Evolutionary conservation across 768 basidiomycete species (phyloP), one percentile per base, ranked within the genome.

Genomic region (Psilocybe subaeruginosa): DNA sequence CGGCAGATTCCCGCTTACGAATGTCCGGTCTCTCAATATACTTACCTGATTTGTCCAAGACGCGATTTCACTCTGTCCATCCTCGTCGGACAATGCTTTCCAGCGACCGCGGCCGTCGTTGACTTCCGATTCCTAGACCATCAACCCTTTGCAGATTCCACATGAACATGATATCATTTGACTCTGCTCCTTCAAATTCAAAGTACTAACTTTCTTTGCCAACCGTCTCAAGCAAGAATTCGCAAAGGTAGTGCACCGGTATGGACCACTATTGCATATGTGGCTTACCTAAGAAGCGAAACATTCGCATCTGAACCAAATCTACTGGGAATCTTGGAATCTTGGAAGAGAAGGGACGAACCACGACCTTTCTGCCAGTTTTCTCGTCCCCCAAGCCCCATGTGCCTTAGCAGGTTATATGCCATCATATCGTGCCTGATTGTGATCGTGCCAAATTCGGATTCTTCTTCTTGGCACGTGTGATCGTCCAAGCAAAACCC

Each of bases 21-120:
- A 69, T 64, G 66, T 59, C 66, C 64, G 65, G 59, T 33, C 56
- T 52, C 50, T 61, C 56, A 52, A 51, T 33, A 51, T 27, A 33
- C 51, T 48, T 48, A 48, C 60, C 39, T 8, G 23, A 46, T 55
- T 60, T 16, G 52, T 56, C 60, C 61, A 58, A 54, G 59, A 68
- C 41, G 41, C 41, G 41, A 43, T 43, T 43, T n/a, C 64, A 43
- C 60, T 30, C 41, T 35, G 33, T 66, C 71, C 70, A 72, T 73
- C 66, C 72, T 80, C 76, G 71, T 81, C 80, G 80, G 80, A 81
- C 68, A 56, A 71, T 67, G 60, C 57, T 58, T 68, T n/a, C 47
- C 65, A 69, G 74, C 77, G 78, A 78, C 75, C 54, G 67, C 77
- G 77, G 77, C 61, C 62, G 59, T 59, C 68, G 17, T 70, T 70